A percentile compares a stretch with the other conserved stretches of the same genome.
phyloP scores from a whole-genome alignment of 306 rosid genomes.

The Castanea mollissima region DNA sequence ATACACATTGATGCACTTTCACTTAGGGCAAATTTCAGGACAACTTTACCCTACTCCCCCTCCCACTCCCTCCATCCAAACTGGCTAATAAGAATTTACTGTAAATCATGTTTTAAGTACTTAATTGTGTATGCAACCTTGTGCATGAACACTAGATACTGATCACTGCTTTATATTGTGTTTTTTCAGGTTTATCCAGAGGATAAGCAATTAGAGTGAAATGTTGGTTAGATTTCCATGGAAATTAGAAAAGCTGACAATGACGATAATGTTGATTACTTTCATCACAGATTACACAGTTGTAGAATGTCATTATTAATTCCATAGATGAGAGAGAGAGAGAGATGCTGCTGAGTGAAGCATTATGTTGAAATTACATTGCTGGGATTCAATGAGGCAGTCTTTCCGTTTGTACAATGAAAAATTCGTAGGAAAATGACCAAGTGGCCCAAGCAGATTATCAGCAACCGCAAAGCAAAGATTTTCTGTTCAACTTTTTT shows the following conservation, averaged over 20 bases:
- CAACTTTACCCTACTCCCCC: too few relatives aligned
- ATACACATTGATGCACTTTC: neutral
- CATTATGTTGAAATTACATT: neutral
- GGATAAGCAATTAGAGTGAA: constrained; percentile 10
- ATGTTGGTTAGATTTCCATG: neutral
- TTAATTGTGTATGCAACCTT: neutral
- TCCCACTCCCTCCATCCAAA: too few relatives aligned
- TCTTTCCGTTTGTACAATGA: neutral
- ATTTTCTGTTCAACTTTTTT: too few relatives aligned
- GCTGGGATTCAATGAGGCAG: neutral
- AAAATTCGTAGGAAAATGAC: neutral
- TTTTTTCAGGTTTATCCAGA: constrained; percentile 44
- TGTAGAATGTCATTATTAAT: neutral
- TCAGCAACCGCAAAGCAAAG: neutral
- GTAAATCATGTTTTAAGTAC: neutral
- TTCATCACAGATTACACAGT: neutral
- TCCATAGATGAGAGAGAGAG: neutral
- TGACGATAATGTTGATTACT: neutral
- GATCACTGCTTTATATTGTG: neutral
- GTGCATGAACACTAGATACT: neutral
- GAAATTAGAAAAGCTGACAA: neutral
- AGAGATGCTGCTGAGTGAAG: neutral
- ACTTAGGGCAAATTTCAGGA: too few relatives aligned
- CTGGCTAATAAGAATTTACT: neutral
- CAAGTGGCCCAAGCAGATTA: neutral